phyloP scores from a whole-genome alignment of 179 eudicot species.

The Sideroxylon spinosum region DNA sequence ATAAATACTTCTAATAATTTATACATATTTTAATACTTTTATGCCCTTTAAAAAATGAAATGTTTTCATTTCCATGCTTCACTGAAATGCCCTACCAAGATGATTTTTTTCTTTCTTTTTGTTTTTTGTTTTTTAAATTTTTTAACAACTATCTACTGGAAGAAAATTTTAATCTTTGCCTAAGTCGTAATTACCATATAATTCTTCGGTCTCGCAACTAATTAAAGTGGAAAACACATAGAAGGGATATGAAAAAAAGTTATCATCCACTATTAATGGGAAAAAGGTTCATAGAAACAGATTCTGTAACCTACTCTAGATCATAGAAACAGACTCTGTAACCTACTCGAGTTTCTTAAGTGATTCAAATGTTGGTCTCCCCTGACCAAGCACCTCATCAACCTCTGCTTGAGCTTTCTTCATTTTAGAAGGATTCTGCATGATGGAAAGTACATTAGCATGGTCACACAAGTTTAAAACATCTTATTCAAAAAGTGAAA shows the following conservation, averaged over 20 bases:
- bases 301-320: slow-evolving; percentile 19
- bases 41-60: too few relatives aligned
- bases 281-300: slow-evolving; percentile 3
- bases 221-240: neutral
- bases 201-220: neutral
- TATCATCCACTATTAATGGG: slow-evolving; percentile 5
- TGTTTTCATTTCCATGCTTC: too few relatives aligned
- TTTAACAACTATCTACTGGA: too few relatives aligned
- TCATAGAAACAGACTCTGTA: slow-evolving; percentile 1
- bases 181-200: too few relatives aligned
- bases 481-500: neutral
- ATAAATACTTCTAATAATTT: too few relatives aligned
- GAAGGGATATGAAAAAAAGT: neutral
- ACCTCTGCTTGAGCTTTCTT: slow-evolving; percentile 94
- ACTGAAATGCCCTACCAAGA: too few relatives aligned
- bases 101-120: too few relatives aligned
- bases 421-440: slow-evolving; percentile 91
- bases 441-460: slow-evolving; percentile 12
- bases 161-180: too few relatives aligned
- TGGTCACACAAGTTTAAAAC: neutral
- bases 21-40: too few relatives aligned
- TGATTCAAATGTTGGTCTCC: slow-evolving; percentile 59
- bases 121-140: too few relatives aligned
- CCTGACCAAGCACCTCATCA: slow-evolving; percentile 71
- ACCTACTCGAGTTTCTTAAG: slow-evolving; percentile 73